Conservation (phyloP, 2,329 filamentous ascomycete genomes). For the Purpureocillium takamizusanense region DNA sequence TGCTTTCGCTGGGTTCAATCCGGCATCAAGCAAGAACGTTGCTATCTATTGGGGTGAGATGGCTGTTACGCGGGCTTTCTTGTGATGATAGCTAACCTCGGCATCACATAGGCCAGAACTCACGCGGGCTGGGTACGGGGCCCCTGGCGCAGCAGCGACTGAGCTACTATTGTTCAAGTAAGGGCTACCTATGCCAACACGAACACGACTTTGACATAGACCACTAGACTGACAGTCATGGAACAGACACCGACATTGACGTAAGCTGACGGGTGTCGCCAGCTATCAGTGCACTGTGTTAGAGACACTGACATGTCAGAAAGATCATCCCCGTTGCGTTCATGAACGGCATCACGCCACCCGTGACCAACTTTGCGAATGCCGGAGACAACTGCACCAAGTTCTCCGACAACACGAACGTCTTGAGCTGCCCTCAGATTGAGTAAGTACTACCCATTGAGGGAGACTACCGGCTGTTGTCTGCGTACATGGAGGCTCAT, state of each 20-base stretch:
- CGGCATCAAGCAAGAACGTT: slow-evolving; percentile 41
- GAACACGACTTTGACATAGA: not conserved
- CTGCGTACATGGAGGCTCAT: too few relatives aligned
- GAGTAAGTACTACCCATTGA: slow-evolving; percentile 50
- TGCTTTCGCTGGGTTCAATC: slow-evolving; percentile 33
- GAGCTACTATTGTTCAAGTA: slow-evolving; percentile 49
- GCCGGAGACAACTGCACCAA: slow-evolving; percentile 49
- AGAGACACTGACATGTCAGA: not conserved
- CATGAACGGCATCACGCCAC: slow-evolving; percentile 44
- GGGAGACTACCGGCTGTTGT: too few relatives aligned
- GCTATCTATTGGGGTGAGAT: slow-evolving; percentile 56
- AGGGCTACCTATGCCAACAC: slow-evolving; percentile 15
- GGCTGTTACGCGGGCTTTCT: slow-evolving; percentile 4
- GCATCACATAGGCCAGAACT: slow-evolving; percentile 45
- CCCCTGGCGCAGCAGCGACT: slow-evolving; percentile 39
- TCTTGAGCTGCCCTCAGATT: slow-evolving; percentile 55
- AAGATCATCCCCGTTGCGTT: slow-evolving; percentile 56
- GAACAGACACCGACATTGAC: slow-evolving; percentile 34
- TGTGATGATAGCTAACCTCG: not conserved
- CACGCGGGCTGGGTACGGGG: slow-evolving; percentile 36
- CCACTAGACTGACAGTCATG: slow-evolving; percentile 4
- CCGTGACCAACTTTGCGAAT: slow-evolving; percentile 56
- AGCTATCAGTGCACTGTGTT: not conserved
- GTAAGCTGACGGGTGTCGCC: slow-evolving; percentile 20
- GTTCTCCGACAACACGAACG: slow-evolving; percentile 43